Conservation (phyloP, 2,329 filamentous ascomycete species). For the Clarireedia sp. region DNA sequence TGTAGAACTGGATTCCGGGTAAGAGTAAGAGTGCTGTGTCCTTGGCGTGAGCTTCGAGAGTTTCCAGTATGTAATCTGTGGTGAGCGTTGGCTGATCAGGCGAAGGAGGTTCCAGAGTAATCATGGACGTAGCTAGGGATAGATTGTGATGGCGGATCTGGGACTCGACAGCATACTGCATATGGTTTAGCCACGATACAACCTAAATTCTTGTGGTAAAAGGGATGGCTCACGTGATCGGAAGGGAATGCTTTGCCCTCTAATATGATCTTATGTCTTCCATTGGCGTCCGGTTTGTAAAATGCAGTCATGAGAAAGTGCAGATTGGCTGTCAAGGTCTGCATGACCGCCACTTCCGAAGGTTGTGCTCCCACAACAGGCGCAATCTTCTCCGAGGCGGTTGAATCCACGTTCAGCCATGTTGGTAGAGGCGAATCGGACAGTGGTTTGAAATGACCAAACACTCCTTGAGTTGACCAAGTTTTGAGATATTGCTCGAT, state of each 20-base stretch:
- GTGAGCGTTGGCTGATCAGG: constrained; percentile 45
- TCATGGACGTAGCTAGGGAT: constrained; percentile 55
- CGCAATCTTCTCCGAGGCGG: constrained; percentile 57
- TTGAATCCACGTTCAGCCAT: constrained; percentile 66
- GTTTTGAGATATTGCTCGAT: constrained; percentile 62
- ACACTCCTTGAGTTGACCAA: constrained; percentile 71
- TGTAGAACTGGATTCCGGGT: constrained; percentile 74
- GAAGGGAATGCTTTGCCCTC: constrained; percentile 76
- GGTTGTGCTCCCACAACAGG: constrained; percentile 61
- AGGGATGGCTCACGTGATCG: constrained; percentile 56
- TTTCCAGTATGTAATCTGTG: constrained; percentile 57
- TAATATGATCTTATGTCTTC: constrained; percentile 64
- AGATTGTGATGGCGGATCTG: constrained; percentile 64
- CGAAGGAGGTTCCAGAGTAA: constrained; percentile 53
- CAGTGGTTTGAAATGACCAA: constrained; percentile 64
- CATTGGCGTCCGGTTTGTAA: constrained; percentile 56
- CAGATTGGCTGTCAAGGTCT: constrained; percentile 69
- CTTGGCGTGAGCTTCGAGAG: constrained; percentile 58
- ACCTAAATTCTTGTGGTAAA: background rate
- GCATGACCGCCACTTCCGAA: constrained; percentile 70
- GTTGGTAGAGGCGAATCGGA: constrained; percentile 52
- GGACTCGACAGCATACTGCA: constrained; percentile 66
- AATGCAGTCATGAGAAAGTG: constrained; percentile 74
- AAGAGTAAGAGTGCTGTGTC: constrained; percentile 64
- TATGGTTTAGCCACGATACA: constrained; percentile 16